Evolutionary conservation across 176 grass and related monocot species (phyloP).

Genomic region (Eleusine indica): DNA sequence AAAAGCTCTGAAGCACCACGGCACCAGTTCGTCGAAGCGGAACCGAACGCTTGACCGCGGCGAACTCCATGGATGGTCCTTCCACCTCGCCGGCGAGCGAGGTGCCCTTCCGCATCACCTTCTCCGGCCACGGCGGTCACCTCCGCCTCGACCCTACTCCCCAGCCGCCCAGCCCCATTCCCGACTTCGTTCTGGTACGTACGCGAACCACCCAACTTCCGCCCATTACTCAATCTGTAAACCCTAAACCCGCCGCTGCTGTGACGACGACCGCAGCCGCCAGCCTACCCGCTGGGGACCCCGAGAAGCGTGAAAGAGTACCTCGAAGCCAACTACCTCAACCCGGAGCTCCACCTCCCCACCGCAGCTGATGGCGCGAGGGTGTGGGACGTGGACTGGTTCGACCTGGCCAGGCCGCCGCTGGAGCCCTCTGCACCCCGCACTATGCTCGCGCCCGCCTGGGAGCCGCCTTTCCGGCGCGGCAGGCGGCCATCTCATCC

Average conservation of each 20-base stretch:
- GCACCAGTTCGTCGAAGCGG: not conserved
- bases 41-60: slow-evolving; percentile 5
- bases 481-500: not conserved
- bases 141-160: slow-evolving; percentile 71
- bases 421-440: slow-evolving; percentile 77
- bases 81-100: slow-evolving; percentile 55
- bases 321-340: slow-evolving; percentile 79
- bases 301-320: slow-evolving; percentile 62
- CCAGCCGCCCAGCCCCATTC: slow-evolving; percentile 41
- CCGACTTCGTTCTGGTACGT: slow-evolving; percentile 80
- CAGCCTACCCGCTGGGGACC: slow-evolving; percentile 73
- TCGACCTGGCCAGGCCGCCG: slow-evolving; percentile 54
- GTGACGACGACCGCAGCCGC: slow-evolving; percentile 55
- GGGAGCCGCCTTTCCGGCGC: slow-evolving; percentile 79
- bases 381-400: slow-evolving; percentile 89
- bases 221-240: slow-evolving; percentile 18
- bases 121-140: slow-evolving; percentile 86
- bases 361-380: slow-evolving; percentile 59
- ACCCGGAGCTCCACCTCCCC: slow-evolving; percentile 72
- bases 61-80: slow-evolving; percentile 44
- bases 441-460: slow-evolving; percentile 59
- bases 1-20: not conserved
- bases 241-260: slow-evolving; percentile 38
- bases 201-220: slow-evolving; percentile 15
- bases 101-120: slow-evolving; percentile 75